Conservation (phyloP, 805 yeast genomes). For the Wickerhamiella dianesei region DNA sequence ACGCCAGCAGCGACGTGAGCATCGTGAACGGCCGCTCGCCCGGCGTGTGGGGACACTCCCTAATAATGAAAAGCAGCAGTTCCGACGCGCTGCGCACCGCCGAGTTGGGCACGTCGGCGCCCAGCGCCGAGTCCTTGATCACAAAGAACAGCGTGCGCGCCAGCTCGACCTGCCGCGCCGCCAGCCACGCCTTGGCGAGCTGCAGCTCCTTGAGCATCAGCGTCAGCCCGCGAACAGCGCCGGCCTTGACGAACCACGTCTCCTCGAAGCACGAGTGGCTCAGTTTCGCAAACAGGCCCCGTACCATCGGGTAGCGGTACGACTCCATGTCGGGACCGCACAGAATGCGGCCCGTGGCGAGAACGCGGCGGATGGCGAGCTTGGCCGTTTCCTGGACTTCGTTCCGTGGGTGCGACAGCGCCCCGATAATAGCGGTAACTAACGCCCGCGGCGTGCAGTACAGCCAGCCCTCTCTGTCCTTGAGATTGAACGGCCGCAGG, state of each 20-base stretch:
- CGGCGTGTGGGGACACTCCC: constrained; percentile 28
- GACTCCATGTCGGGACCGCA: constrained; percentile 59
- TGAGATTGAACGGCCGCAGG: constrained; percentile 56
- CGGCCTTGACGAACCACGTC: constrained; percentile 69
- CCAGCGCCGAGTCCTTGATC: constrained; percentile 57
- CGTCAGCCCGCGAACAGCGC: constrained; percentile 75
- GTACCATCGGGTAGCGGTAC: constrained; percentile 55
- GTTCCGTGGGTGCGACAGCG: constrained; percentile 62
- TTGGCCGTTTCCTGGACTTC: constrained; percentile 62
- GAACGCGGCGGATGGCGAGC: constrained; percentile 48
- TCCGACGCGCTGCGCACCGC: constrained; percentile 61
- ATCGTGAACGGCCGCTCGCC: constrained; percentile 62
- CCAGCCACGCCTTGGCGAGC: constrained; percentile 61
- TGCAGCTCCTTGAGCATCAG: constrained; percentile 55
- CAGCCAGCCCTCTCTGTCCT: constrained; percentile 66
- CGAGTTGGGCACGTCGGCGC: constrained; percentile 70
- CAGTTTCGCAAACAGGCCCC: constrained; percentile 65
- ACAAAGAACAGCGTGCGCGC: constrained; percentile 81
- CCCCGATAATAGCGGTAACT: constrained; percentile 61
- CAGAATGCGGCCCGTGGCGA: constrained; percentile 44
- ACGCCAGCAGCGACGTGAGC: constrained; percentile 75
- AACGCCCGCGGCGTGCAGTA: constrained; percentile 56
- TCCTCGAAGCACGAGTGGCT: constrained; percentile 89
- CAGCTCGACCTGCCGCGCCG: constrained; percentile 67
- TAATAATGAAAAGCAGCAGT: constrained; percentile 49